Conservation (phyloP, 2,329 filamentous ascomycete species). For the Cadophora sp. region DNA sequence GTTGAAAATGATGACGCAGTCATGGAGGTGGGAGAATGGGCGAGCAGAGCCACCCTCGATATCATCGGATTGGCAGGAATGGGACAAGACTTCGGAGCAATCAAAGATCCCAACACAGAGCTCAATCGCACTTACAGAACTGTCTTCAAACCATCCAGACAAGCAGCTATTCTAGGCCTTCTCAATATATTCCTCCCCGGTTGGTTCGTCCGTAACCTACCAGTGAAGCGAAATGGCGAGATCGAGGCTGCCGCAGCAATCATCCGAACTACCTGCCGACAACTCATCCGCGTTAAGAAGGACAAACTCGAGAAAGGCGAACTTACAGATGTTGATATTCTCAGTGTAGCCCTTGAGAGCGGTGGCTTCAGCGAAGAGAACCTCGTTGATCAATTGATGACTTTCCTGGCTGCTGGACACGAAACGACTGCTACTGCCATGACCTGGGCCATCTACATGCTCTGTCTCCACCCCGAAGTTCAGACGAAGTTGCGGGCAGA, state of each 20-base stretch:
- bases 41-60: constrained; percentile 72
- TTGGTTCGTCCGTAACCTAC: constrained; percentile 67
- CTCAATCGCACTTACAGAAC: constrained; percentile 63
- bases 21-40: constrained; percentile 67
- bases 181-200: constrained; percentile 67
- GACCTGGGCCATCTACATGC: constrained; percentile 76
- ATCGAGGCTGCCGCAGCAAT: constrained; percentile 60
- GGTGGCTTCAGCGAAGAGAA: constrained; percentile 79
- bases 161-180: constrained; percentile 62
- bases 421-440: constrained; percentile 80
- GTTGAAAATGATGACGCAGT: constrained; percentile 46
- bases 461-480: constrained; percentile 69
- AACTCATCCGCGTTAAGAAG: constrained; percentile 76
- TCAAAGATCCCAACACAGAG: constrained; percentile 63
- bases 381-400: constrained; percentile 90
- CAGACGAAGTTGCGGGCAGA: constrained; percentile 73
- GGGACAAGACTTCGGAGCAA: constrained; percentile 72
- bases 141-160: constrained; percentile 59
- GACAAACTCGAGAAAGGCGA: constrained; percentile 57
- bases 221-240: constrained; percentile 73
- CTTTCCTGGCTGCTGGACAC: constrained; percentile 82
- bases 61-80: constrained; percentile 78
- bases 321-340: constrained; percentile 70
- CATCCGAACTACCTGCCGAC: constrained; percentile 70
- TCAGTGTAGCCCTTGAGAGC: constrained; percentile 79